Percentiles rank a stretch among this genome's conserved stretches.
phyloP scores from a whole-genome alignment of 2,329 filamentous ascomycete species.

The Dryadomyces quercivorus region DNA sequence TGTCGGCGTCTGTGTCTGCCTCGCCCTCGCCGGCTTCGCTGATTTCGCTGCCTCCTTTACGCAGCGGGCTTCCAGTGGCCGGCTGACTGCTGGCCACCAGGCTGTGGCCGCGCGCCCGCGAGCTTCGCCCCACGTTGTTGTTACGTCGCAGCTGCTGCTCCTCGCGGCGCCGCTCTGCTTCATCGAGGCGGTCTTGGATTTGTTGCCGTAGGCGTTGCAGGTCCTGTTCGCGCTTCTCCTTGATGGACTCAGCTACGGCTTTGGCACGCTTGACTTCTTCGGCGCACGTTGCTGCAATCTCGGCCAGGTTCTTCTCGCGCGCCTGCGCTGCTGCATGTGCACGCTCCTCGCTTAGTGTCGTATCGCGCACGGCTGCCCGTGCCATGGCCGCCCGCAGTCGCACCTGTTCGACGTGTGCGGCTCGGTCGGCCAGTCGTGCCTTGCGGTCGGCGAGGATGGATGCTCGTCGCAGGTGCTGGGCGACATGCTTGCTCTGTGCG shows the following conservation, averaged over 20 bases:
- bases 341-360: conserved; percentile 58
- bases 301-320: conserved; percentile 67
- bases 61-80: neutral
- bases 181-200: conserved; percentile 69
- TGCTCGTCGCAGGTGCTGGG: conserved; percentile 66
- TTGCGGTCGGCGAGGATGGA: conserved; percentile 74
- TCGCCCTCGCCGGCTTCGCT: conserved; percentile 36
- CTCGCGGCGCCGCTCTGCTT: conserved; percentile 60
- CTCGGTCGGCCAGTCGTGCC: conserved; percentile 65
- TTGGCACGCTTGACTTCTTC: conserved; percentile 76
- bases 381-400: conserved; percentile 62
- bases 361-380: conserved; percentile 55
- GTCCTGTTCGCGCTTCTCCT: conserved; percentile 66
- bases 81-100: conserved; percentile 21
- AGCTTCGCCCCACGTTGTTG: conserved; percentile 36
- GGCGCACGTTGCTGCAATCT: conserved; percentile 69
- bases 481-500: conserved; percentile 66
- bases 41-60: conserved; percentile 35
- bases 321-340: conserved; percentile 67
- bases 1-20: neutral
- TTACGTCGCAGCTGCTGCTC: conserved; percentile 37
- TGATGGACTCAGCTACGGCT: conserved; percentile 70
- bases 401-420: conserved; percentile 74
- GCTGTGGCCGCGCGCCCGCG: conserved; percentile 37
- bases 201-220: conserved; percentile 56